Evolutionary conservation across 176 grass and related monocot genomes (phyloP).

Genomic region (Thinopyrum elongatum): DNA sequence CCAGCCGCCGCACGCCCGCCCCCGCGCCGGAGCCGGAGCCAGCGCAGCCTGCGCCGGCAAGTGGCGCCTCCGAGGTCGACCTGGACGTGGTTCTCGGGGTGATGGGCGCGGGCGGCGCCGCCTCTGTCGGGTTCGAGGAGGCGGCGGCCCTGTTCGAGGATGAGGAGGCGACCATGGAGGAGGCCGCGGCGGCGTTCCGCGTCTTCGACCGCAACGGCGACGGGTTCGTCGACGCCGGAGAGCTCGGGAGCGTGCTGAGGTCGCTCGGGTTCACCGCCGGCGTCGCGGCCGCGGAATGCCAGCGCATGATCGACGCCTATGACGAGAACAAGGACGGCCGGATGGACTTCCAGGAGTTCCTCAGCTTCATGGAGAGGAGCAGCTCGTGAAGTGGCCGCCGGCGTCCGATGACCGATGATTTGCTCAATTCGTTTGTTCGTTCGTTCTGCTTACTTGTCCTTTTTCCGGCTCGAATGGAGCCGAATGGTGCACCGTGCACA

Average conservation of each 20-base stretch:
- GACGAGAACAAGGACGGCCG: constrained; percentile 72
- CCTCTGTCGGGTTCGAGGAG: constrained; percentile 52
- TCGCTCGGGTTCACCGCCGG: constrained; percentile 56
- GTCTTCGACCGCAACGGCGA: constrained; percentile 76
- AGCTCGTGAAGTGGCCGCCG: constrained; percentile 29
- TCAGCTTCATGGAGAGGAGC: constrained; percentile 55
- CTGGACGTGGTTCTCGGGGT: constrained; percentile 40
- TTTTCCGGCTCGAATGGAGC: constrained; percentile 39
- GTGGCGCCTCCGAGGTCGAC: neutral
- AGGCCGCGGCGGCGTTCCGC: constrained; percentile 57
- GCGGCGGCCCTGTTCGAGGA: constrained; percentile 64
- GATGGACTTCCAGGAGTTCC: constrained; percentile 72
- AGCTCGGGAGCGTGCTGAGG: constrained; percentile 62
- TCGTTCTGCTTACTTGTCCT: neutral
- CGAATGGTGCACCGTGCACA: neutral
- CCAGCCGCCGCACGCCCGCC: neutral
- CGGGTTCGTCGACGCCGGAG: constrained; percentile 63
- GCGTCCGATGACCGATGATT: neutral
- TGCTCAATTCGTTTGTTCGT: constrained; percentile 15
- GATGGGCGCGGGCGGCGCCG: constrained; percentile 27
- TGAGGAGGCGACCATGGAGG: constrained; percentile 63
- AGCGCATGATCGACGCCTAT: constrained; percentile 66
- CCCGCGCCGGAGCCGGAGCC: neutral
- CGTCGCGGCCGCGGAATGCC: constrained; percentile 36
- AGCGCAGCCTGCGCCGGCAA: neutral